Conservation (phyloP, 805 yeast species). For the Nakazawaea siamensis region DNA sequence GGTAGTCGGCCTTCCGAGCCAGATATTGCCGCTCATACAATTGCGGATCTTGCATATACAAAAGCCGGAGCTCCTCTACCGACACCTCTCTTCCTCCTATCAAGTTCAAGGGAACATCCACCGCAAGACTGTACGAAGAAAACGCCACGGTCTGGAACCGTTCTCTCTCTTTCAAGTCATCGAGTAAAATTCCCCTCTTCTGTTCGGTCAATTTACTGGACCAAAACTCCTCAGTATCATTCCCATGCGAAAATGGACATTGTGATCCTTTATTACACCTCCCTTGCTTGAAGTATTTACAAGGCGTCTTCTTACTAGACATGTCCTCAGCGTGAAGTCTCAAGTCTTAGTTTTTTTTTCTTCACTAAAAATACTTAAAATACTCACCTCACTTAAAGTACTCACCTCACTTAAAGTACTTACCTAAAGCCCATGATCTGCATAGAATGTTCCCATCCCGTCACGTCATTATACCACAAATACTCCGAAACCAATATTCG, state of each 20-base stretch:
- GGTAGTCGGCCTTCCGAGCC: conserved; percentile 39
- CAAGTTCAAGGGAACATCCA: conserved; percentile 39
- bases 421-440: no score
- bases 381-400: no score
- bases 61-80: conserved; percentile 42
- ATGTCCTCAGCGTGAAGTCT: no score
- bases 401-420: no score
- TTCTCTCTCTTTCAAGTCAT: conserved; percentile 15
- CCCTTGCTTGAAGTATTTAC: conserved; percentile 26
- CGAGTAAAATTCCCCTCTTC: conserved; percentile 20
- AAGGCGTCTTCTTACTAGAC: no score
- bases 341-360: no score
- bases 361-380: no score
- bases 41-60: conserved; percentile 33
- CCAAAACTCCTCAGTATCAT: conserved; percentile 11
- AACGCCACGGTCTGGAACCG: conserved; percentile 24
- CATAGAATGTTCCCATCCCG: conserved; percentile 73
- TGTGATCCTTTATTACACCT: conserved; percentile 32
- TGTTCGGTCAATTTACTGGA: conserved; percentile 15
- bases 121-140: conserved; percentile 40
- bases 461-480: conserved; percentile 55
- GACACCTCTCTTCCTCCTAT: conserved; percentile 46
- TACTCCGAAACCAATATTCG: conserved; percentile 76
- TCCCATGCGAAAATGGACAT: conserved; percentile 36
- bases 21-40: conserved; percentile 31